Evolutionary conservation across 306 rosid species (phyloP), one percentile per base, ranked within the genome.

Genomic region (Cicer chorassanicum): DNA sequence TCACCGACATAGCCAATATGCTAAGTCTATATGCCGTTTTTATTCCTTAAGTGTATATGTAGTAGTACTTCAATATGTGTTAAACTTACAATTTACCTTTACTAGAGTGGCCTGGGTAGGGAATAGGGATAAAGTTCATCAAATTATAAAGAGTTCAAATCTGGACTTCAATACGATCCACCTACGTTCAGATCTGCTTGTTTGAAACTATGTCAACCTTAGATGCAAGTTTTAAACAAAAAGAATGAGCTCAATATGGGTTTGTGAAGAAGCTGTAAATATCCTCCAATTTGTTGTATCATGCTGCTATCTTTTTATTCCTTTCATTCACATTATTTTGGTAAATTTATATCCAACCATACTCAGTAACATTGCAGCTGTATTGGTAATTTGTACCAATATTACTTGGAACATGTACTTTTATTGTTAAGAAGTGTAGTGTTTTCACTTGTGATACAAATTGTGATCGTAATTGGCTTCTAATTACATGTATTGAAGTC

Each of bases 111-210:
- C 29, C 24, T 34, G 48, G 75, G 50, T 45, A 46, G 43, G 68
- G 63, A 9, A 16, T 45, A 46, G 43, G 68, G 63, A 9, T 36
- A 21, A 9, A 29, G 50, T 65, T 71, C 41, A 71, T 78, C 48
- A 34, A 24, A 63, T 62, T 29, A 43, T 51, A 66, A 14, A 65
- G 82, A 38, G 82, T 70, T 63, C 13, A 62, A 71, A 40, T 42
- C 55, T 69, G 29, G 53, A 46, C 55, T 40, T 69, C 41, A 59
- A 69, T 13, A 39, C 38, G 40, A 53, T 54, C 46, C 21, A 44
- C 36, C 70, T 7, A 46, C 1, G 40, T 56, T 39, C 55, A 68
- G 7, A 36, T 68, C 49, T 56, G 38, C 40, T 44, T 56, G 60
- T 14, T 43, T 55, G 49, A 55, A 67, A 66, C 18, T 50, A 48